These are phyloP conservation scores for Plasmodium gaboni DNA, from an alignment of 169 alveolate species.

Conservation along the genomic window DNA sequence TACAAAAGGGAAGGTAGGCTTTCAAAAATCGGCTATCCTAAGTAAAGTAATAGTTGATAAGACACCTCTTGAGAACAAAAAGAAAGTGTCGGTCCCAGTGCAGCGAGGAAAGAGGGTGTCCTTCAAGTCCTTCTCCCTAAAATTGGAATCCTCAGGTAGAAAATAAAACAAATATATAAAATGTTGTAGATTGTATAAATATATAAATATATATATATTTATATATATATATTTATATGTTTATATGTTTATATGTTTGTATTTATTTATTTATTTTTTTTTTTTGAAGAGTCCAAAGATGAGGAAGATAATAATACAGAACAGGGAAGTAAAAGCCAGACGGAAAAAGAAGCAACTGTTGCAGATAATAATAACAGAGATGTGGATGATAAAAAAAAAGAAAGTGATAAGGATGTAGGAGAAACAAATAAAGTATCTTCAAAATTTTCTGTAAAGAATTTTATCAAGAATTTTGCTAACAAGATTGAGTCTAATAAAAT, in stretches of 20 bases:
- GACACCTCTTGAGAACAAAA: background rate
- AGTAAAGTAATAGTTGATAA: constrained; percentile 13
- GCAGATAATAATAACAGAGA: background rate
- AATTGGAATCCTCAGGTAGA: constrained; percentile 10
- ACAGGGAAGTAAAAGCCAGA: background rate
- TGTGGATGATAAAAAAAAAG: background rate
- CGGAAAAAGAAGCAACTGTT: background rate
- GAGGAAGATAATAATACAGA: background rate
- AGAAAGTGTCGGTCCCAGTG: background rate
- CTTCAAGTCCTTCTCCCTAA: constrained; percentile 48
- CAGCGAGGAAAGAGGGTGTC: constrained; percentile 39
- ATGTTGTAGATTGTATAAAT: too few species aligned
- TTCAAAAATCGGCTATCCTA: constrained; percentile 6
- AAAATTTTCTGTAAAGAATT: constrained; percentile 8
- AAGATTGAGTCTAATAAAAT: constrained; percentile 12
- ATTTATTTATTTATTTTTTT: too few species aligned
- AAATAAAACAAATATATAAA: too few species aligned
- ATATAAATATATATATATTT: too few species aligned
- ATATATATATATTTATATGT: too few species aligned
- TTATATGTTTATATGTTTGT: too few species aligned
- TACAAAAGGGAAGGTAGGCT: background rate
- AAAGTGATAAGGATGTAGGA: background rate
- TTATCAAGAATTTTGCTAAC: constrained; percentile 14
- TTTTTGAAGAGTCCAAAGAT: background rate
- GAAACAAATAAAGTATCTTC: constrained; percentile 3